Evolutionary conservation across 164 flowering plant species (phyloP).

Genomic region (Pachysandra terminalis): DNA sequence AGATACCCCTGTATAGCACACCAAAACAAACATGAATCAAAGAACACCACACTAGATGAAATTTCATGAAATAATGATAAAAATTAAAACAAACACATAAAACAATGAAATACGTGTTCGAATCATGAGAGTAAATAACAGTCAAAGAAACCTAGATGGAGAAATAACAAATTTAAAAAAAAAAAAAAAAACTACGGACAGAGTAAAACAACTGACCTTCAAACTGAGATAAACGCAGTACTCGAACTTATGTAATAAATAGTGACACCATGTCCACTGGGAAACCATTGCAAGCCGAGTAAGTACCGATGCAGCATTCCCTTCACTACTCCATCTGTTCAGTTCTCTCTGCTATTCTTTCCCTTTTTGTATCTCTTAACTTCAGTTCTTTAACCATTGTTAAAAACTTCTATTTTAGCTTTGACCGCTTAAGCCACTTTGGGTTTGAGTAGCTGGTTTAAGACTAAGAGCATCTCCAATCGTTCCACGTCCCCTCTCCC

Average conservation of each 20-base stretch:
- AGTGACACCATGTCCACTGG: constrained; percentile 58
- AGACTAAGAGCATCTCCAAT: no score
- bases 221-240: constrained; percentile 56
- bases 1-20: not conserved
- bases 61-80: not conserved
- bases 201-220: constrained; percentile 26
- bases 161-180: not conserved
- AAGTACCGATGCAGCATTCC: not conserved
- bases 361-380: no score
- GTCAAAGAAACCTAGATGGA: not conserved
- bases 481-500: no score
- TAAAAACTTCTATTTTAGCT: no score
- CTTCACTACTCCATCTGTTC: not conserved
- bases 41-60: not conserved
- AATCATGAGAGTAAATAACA: not conserved
- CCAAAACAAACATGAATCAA: not conserved
- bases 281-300: constrained; percentile 28
- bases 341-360: not conserved
- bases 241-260: constrained; percentile 57
- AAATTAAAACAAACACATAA: no score
- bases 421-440: no score
- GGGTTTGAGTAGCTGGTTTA: no score
- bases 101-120: not conserved
- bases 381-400: no score
- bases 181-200: not conserved